These are phyloP conservation scores for Globisporangium recalcitrans DNA, from an alignment of 352 stramenopile genomes.

Conservation along the genomic window DNA sequence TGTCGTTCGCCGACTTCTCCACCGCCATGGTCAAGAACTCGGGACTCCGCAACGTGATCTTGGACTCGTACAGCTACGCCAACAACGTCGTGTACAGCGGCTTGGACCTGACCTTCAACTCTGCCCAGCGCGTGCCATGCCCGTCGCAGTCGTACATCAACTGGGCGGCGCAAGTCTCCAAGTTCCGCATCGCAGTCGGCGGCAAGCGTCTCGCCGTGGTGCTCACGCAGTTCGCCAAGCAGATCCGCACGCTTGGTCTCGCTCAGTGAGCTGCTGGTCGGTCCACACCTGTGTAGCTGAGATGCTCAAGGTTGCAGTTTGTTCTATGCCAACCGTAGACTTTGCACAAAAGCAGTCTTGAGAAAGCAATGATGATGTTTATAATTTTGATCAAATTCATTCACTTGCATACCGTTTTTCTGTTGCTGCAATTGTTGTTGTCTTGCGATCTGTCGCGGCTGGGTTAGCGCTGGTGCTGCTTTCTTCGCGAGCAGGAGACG, in stretches of 20 bases:
- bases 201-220: constrained; percentile 51
- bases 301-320: background rate
- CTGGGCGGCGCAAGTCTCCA: constrained; percentile 29
- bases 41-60: constrained; percentile 24
- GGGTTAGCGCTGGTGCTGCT: background rate
- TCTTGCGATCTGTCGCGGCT: background rate
- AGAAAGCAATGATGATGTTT: background rate
- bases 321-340: background rate
- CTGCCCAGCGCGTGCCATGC: constrained; percentile 15
- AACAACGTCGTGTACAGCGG: constrained; percentile 31
- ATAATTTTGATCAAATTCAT: constrained; percentile 4
- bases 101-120: constrained; percentile 28
- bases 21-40: constrained; percentile 25
- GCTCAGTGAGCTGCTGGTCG: constrained; percentile 22
- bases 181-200: constrained; percentile 41
- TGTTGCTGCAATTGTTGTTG: background rate
- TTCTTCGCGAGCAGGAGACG: constrained; percentile 29
- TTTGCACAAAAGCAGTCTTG: background rate
- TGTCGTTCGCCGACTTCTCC: constrained; percentile 32
- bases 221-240: constrained; percentile 46
- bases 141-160: constrained; percentile 29
- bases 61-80: constrained; percentile 47
- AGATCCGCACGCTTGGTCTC: constrained; percentile 35
- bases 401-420: background rate
- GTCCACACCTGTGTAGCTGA: background rate